A percentile compares a stretch with the other conserved stretches of the same genome.
Evolutionary conservation across 257 asterid species (phyloP).

Genomic region (Solanum lycopersicoides): DNA sequence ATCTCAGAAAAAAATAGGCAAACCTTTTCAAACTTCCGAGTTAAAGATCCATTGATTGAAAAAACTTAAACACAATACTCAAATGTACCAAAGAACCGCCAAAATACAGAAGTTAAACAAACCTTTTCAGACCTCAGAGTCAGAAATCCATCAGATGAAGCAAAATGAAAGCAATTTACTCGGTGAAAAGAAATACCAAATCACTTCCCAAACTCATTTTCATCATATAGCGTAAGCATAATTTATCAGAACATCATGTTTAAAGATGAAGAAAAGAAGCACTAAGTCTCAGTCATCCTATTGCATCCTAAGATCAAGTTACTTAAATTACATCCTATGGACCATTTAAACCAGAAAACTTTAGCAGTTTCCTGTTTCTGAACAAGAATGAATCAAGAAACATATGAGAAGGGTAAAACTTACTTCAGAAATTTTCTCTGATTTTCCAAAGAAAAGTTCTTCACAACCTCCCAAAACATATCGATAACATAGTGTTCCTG

Average conservation of each 20-base stretch:
- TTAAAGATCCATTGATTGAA: not conserved
- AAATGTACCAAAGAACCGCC: not conserved
- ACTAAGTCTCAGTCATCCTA: not conserved
- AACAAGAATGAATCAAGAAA: not conserved
- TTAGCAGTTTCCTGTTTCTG: not conserved
- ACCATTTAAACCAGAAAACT: not conserved
- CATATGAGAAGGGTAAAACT: conserved; percentile 8
- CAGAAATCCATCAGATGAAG: not conserved
- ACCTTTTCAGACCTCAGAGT: not conserved
- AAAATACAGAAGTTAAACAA: not conserved
- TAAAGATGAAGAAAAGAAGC: not conserved
- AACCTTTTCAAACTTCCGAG: not conserved
- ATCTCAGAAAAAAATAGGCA: not conserved
- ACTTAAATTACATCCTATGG: not conserved
- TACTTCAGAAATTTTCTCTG: conserved; percentile 88
- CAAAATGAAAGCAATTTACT: not conserved
- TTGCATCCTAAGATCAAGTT: not conserved
- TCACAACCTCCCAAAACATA: conserved; percentile 92
- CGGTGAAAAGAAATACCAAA: not conserved
- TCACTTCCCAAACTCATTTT: not conserved
- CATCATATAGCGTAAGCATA: not conserved
- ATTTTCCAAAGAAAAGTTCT: conserved; percentile 60
- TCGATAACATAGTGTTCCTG: conserved; percentile 89
- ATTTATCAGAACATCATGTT: not conserved
- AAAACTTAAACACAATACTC: not conserved